These are phyloP conservation scores for Rubus parviflorus DNA, from an alignment of 306 rosid genomes.

Conservation along the genomic window DNA sequence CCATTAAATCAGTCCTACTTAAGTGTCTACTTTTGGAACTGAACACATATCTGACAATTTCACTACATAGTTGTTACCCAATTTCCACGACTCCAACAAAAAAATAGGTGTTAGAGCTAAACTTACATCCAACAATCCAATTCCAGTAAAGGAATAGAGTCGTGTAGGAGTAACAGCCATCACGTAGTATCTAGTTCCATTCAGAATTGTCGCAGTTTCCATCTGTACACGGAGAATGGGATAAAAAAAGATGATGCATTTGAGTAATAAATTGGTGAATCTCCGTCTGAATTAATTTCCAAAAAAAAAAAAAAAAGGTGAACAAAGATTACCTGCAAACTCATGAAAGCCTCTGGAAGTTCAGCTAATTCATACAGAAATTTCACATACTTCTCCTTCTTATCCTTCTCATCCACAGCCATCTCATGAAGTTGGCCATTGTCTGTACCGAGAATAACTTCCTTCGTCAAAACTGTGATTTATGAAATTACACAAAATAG, in stretches of 20 bases:
- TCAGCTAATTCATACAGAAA: slow-evolving; percentile 66
- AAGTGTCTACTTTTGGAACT: not conserved
- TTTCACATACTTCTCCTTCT: slow-evolving; percentile 86
- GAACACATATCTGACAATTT: not conserved
- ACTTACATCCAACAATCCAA: slow-evolving; percentile 82
- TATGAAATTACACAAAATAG: not conserved
- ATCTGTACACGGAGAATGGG: slow-evolving; percentile 54
- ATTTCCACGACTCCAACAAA: not conserved
- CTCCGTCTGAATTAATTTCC: not conserved
- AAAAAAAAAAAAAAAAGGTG: not conserved
- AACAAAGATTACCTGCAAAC: slow-evolving; percentile 60
- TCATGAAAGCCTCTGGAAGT: slow-evolving; percentile 87
- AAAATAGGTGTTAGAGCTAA: slow-evolving; percentile 10
- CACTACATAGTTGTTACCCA: not conserved
- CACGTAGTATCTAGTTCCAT: slow-evolving; percentile 86
- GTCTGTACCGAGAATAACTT: slow-evolving; percentile 84
- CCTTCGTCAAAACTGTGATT: slow-evolving; percentile 79
- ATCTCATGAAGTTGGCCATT: slow-evolving; percentile 86
- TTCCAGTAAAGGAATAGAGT: slow-evolving; percentile 85
- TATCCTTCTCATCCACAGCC: slow-evolving; percentile 93
- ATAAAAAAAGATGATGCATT: slow-evolving; percentile 30
- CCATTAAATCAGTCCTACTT: not conserved
- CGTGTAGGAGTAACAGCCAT: slow-evolving; percentile 98
- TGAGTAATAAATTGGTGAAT: not conserved
- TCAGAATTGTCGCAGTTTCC: slow-evolving; percentile 75